These are phyloP conservation scores for Mortierella sp. DNA, from an alignment of 371 early-diverging fungal species.

Conservation along the genomic window DNA sequence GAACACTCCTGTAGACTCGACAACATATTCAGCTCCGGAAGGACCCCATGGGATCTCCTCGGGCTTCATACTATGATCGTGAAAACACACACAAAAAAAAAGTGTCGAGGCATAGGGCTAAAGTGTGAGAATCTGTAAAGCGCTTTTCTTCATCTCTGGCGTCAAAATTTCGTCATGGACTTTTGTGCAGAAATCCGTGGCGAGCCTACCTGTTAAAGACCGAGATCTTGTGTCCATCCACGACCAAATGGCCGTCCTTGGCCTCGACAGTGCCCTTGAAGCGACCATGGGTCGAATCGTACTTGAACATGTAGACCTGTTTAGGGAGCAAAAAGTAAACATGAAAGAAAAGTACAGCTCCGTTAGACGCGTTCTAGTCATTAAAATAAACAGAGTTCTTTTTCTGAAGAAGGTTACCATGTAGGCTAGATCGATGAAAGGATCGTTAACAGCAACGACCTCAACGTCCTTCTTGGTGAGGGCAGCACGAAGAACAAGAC, in stretches of 20 bases:
- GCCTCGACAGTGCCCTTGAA: conserved; percentile 81
- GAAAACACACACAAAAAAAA: background rate
- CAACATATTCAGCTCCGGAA: conserved; percentile 89
- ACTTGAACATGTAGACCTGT: conserved; percentile 93
- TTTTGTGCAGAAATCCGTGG: background rate
- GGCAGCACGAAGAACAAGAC: conserved; percentile 96
- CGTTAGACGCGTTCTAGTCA: background rate
- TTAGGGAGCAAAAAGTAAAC: background rate
- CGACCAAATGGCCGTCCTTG: conserved; percentile 87
- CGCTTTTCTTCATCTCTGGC: background rate
- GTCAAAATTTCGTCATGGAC: background rate
- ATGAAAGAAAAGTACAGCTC: no score
- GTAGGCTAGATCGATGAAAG: conserved; percentile 96
- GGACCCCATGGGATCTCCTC: conserved; percentile 90
- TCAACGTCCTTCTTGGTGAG: conserved; percentile 79
- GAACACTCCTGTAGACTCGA: conserved; percentile 99
- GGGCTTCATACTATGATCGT: conserved; percentile 63
- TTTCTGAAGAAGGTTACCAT: conserved; percentile 65
- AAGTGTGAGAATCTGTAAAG: no score
- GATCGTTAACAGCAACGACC: conserved; percentile 98
- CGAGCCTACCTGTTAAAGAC: conserved; percentile 72
- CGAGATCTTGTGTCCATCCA: conserved; percentile 83
- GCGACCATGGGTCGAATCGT: conserved; percentile 98
- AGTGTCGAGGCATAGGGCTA: no score
- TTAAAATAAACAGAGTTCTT: background rate